Percentiles rank a stretch among this genome's conserved stretches.
phyloP scores from a whole-genome alignment of 2,329 filamentous ascomycete species.

The Exophiala sp. region DNA sequence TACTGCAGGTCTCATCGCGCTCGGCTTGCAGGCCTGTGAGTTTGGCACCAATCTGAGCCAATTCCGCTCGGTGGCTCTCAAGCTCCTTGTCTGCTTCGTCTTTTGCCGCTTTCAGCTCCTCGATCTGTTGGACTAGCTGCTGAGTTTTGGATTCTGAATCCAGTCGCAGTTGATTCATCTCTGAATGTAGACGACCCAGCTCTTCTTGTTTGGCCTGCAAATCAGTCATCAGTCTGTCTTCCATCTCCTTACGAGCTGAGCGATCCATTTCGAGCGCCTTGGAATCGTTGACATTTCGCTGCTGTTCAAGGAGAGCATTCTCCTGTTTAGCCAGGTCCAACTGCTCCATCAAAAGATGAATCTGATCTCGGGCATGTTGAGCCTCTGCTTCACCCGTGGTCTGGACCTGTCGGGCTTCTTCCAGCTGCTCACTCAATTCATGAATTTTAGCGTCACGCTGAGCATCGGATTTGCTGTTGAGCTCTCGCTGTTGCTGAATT shows the following conservation, averaged over 20 bases:
- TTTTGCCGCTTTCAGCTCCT: conserved; percentile 13
- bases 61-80: conserved; percentile 9
- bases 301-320: conserved; percentile 33
- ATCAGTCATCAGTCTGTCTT: conserved; percentile 20
- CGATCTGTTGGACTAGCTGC: conserved; percentile 8
- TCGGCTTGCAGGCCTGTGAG: conserved; percentile 4
- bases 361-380: conserved; percentile 37
- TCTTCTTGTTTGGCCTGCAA: conserved; percentile 29
- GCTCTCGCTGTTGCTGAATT: conserved; percentile 88
- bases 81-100: conserved; percentile 25
- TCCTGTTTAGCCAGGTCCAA: conserved; percentile 40
- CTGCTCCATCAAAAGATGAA: conserved; percentile 40
- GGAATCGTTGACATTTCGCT: conserved; percentile 32
- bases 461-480: conserved; percentile 78
- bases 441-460: conserved; percentile 47
- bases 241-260: conserved; percentile 19
- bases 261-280: conserved; percentile 26
- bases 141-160: conserved; percentile 23
- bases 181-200: conserved; percentile 29
- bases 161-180: conserved; percentile 20
- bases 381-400: conserved; percentile 45
- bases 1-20: conserved; percentile 21
- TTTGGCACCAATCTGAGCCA: conserved; percentile 2
- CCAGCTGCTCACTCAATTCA: conserved; percentile 43
- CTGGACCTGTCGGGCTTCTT: conserved; percentile 61